A percentile compares a stretch with the other conserved stretches of the same genome.
Conservation (phyloP, 805 yeast species). For the Wickerhamomyces chambardii region DNA sequence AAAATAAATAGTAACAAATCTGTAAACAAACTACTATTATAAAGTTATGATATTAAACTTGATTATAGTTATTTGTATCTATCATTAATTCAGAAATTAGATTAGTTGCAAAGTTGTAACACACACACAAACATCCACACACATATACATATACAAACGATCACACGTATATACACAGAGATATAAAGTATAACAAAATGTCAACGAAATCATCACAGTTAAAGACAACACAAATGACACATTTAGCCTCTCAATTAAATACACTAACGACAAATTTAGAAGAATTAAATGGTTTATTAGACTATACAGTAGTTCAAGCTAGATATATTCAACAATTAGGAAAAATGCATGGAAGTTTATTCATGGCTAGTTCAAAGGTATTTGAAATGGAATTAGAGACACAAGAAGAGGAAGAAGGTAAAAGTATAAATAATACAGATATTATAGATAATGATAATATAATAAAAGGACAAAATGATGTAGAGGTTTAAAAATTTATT, state of each 20-base stretch:
- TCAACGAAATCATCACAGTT: slow-evolving; percentile 10
- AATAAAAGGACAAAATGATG: background rate
- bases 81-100: too few relatives aligned
- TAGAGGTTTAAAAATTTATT: too few relatives aligned
- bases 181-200: slow-evolving; percentile 1
- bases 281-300: slow-evolving; percentile 41
- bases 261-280: slow-evolving; percentile 46
- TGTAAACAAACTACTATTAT: too few relatives aligned
- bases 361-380: slow-evolving; percentile 19
- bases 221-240: slow-evolving; percentile 38
- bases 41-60: too few relatives aligned
- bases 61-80: too few relatives aligned
- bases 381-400: slow-evolving; percentile 17
- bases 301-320: slow-evolving; percentile 43
- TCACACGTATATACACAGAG: too few relatives aligned
- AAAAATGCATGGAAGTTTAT: slow-evolving; percentile 45
- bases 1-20: too few relatives aligned
- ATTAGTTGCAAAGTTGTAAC: too few relatives aligned
- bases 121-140: slow-evolving; percentile 13
- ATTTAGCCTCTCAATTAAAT: slow-evolving; percentile 41
- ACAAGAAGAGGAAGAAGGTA: slow-evolving; percentile 6
- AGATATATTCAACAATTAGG: slow-evolving; percentile 44
- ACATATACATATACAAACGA: too few relatives aligned
- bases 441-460: background rate
- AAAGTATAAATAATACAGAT: too few relatives aligned